Percentiles rank a stretch among this genome's conserved stretches.
These are phyloP conservation scores for Ceratocystis eucalypticola DNA, from an alignment of 2,329 filamentous ascomycete species.

Conservation along the genomic window DNA sequence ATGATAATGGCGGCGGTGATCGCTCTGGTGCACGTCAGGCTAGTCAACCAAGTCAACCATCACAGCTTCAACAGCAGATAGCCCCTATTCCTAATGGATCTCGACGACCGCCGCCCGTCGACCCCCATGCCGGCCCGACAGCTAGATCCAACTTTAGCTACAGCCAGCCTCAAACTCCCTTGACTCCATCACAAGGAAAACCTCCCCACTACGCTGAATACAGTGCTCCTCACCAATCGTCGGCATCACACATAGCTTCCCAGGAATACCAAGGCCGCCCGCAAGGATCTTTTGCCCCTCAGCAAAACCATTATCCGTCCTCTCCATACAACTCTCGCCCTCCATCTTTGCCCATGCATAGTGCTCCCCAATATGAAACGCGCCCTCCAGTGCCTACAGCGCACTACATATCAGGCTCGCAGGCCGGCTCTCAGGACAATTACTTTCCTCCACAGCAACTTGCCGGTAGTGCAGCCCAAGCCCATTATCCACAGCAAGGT, in stretches of 20 bases:
- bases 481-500: background rate
- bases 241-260: slow-evolving; percentile 34
- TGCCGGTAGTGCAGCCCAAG: background rate
- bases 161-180: slow-evolving; percentile 19
- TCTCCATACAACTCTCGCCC: slow-evolving; percentile 13
- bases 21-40: slow-evolving; percentile 26
- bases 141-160: slow-evolving; percentile 21
- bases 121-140: slow-evolving; percentile 22
- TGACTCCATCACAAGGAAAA: slow-evolving; percentile 20
- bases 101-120: slow-evolving; percentile 11
- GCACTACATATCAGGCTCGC: background rate
- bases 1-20: slow-evolving; percentile 35
- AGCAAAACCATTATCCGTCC: slow-evolving; percentile 18
- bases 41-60: slow-evolving; percentile 5
- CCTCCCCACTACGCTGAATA: slow-evolving; percentile 38
- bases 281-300: slow-evolving; percentile 21
- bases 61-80: slow-evolving; percentile 24
- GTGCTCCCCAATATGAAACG: slow-evolving; percentile 1
- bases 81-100: slow-evolving; percentile 20
- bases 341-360: background rate
- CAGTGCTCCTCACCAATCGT: slow-evolving; percentile 25
- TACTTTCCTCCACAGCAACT: slow-evolving; percentile 6
- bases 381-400: background rate
- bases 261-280: slow-evolving; percentile 31
- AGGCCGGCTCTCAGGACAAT: background rate